Evolutionary conservation across 257 asterid genomes (phyloP).

Genomic region (Fraxinus anomala): DNA sequence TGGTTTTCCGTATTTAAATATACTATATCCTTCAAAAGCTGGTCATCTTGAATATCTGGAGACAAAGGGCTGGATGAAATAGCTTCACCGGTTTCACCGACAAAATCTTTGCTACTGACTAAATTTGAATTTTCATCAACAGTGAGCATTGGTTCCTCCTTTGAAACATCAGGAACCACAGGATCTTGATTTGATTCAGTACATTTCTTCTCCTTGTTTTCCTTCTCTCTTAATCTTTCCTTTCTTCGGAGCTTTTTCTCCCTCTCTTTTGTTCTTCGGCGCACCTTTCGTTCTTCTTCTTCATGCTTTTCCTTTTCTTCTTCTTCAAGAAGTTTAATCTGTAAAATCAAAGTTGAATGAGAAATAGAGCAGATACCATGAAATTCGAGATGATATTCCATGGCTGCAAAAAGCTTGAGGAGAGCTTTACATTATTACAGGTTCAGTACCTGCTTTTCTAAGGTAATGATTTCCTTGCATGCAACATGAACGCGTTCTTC

Average conservation of each 20-base stretch:
- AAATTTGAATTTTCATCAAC: slow-evolving; percentile 46
- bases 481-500: slow-evolving; percentile 93
- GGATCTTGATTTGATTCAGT: slow-evolving; percentile 44
- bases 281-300: slow-evolving; percentile 85
- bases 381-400: slow-evolving; percentile 13
- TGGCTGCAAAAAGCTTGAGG: not conserved
- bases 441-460: slow-evolving; percentile 85
- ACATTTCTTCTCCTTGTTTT: slow-evolving; percentile 64
- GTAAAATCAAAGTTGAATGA: slow-evolving; percentile 32
- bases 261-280: slow-evolving; percentile 81
- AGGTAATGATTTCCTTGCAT: slow-evolving; percentile 89
- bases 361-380: slow-evolving; percentile 23
- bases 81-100: slow-evolving; percentile 57
- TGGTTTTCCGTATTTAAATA: slow-evolving; percentile 47
- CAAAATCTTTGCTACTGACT: slow-evolving; percentile 46
- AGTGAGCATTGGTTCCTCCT: slow-evolving; percentile 41
- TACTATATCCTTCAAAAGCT: slow-evolving; percentile 47
- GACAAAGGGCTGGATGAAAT: slow-evolving; percentile 52
- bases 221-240: slow-evolving; percentile 87
- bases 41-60: slow-evolving; percentile 55
- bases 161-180: slow-evolving; percentile 40
- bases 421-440: slow-evolving; percentile 22
- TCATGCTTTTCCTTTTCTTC: slow-evolving; percentile 96
- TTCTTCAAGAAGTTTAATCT: slow-evolving; percentile 97
- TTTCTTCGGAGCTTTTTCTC: slow-evolving; percentile 90